phyloP scores from a whole-genome alignment of 495 filamentous ascomycete species.

The Cetradonia linearis region DNA sequence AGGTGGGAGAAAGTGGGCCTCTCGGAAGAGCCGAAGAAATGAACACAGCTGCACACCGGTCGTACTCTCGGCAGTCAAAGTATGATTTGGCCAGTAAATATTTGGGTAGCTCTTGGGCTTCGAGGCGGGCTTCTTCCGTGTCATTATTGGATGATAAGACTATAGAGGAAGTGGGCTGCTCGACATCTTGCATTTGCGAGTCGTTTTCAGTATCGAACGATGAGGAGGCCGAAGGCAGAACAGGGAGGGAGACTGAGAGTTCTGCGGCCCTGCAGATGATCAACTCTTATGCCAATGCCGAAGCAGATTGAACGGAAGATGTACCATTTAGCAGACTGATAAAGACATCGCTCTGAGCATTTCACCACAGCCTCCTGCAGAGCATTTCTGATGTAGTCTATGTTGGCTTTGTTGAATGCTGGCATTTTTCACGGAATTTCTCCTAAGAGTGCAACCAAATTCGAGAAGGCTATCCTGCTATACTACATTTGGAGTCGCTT shows the following conservation, averaged over 20 bases:
- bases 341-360: constrained; percentile 90
- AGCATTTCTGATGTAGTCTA: constrained; percentile 44
- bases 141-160: constrained; percentile 42
- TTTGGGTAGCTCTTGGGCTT: constrained; percentile 66
- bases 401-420: constrained; percentile 26
- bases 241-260: constrained; percentile 69
- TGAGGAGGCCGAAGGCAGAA: constrained; percentile 28
- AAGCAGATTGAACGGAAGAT: background rate
- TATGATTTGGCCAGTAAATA: constrained; percentile 90
- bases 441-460: background rate
- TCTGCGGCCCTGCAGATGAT: constrained; percentile 70
- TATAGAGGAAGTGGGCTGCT: constrained; percentile 34
- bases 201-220: constrained; percentile 46
- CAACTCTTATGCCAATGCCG: background rate
- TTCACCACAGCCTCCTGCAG: constrained; percentile 78
- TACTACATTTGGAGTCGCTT: background rate
- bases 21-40: constrained; percentile 62
- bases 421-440: constrained; percentile 19
- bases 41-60: constrained; percentile 87
- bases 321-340: constrained; percentile 96
- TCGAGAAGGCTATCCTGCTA: background rate
- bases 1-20: constrained; percentile 43
- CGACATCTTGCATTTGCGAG: constrained; percentile 45
- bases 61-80: constrained; percentile 92
- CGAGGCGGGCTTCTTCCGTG: constrained; percentile 61